A percentile compares a stretch with the other conserved stretches of the same genome.
These are phyloP conservation scores for Neurospora hispaniola DNA, from an alignment of 495 filamentous ascomycete genomes.

Conservation along the genomic window DNA sequence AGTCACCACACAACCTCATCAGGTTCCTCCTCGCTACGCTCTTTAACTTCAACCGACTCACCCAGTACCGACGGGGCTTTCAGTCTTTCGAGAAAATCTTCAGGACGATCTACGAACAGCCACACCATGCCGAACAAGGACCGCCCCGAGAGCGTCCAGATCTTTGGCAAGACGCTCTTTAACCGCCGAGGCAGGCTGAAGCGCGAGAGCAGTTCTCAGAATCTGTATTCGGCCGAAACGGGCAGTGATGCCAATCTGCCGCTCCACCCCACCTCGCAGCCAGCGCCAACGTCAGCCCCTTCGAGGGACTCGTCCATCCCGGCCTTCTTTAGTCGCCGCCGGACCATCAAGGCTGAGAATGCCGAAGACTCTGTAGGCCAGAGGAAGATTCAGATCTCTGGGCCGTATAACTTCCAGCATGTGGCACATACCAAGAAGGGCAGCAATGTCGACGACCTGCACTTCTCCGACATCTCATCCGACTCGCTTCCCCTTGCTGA, in stretches of 20 bases:
- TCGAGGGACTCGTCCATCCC: slow-evolving; percentile 32
- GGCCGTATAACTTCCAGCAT: slow-evolving; percentile 83
- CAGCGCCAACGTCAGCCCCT: slow-evolving; percentile 9
- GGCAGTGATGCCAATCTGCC: slow-evolving; percentile 16
- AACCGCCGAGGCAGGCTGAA: slow-evolving; percentile 30
- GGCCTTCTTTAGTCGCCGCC: slow-evolving; percentile 31
- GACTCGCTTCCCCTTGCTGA: slow-evolving; percentile 33
- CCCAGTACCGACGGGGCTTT: slow-evolving; percentile 20
- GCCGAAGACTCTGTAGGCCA: slow-evolving; percentile 16
- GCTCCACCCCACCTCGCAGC: neutral
- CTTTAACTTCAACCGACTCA: slow-evolving; percentile 27
- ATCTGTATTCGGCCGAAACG: slow-evolving; percentile 27
- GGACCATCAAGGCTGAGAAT: slow-evolving; percentile 22
- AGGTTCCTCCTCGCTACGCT: slow-evolving; percentile 35
- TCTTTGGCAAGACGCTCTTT: slow-evolving; percentile 45
- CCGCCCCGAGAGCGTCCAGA: slow-evolving; percentile 42
- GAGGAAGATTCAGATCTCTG: slow-evolving; percentile 52
- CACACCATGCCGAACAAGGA: slow-evolving; percentile 34
- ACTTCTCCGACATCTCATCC: slow-evolving; percentile 51
- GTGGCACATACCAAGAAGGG: slow-evolving; percentile 65
- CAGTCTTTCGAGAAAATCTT: slow-evolving; percentile 39
- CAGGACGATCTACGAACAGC: slow-evolving; percentile 33
- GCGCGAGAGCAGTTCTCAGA: slow-evolving; percentile 32
- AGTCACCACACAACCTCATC: slow-evolving; percentile 38
- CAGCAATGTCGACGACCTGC: slow-evolving; percentile 53